phyloP scores from a whole-genome alignment of 148 eudicot species.

The Gaultheria prostrata region DNA sequence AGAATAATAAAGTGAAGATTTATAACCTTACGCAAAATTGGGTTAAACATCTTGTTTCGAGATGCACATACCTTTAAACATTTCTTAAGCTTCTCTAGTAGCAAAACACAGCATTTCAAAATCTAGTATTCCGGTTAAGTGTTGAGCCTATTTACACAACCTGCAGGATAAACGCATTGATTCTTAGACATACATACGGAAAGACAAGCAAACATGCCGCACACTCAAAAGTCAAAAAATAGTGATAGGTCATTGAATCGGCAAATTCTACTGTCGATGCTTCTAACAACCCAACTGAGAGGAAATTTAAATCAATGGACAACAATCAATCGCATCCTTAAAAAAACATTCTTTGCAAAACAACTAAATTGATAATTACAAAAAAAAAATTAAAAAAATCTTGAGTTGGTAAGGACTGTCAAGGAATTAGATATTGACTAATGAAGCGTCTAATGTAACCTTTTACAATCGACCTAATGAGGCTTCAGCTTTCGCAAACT shows the following conservation, averaged over 20 bases:
- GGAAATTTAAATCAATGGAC: too few relatives aligned
- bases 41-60: neutral
- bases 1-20: neutral
- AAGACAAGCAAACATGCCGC: neutral
- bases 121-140: neutral
- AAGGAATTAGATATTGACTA: neutral
- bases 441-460: neutral
- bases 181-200: neutral
- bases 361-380: too few relatives aligned
- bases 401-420: too few relatives aligned
- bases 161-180: neutral
- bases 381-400: too few relatives aligned
- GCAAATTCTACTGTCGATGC: too few relatives aligned
- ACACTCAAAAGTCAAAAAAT: neutral
- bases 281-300: too few relatives aligned
- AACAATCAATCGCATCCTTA: too few relatives aligned
- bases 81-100: too few relatives aligned
- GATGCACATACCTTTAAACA: neutral
- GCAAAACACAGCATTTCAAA: too few relatives aligned
- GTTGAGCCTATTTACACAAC: too few relatives aligned
- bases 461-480: neutral
- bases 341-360: too few relatives aligned
- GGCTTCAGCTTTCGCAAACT: neutral
- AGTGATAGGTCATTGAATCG: too few relatives aligned
- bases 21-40: neutral